A percentile compares a stretch with the other conserved stretches of the same genome.
These are phyloP conservation scores for Houttuynia cordata DNA, from an alignment of 164 flowering plant species.

Conservation along the genomic window DNA sequence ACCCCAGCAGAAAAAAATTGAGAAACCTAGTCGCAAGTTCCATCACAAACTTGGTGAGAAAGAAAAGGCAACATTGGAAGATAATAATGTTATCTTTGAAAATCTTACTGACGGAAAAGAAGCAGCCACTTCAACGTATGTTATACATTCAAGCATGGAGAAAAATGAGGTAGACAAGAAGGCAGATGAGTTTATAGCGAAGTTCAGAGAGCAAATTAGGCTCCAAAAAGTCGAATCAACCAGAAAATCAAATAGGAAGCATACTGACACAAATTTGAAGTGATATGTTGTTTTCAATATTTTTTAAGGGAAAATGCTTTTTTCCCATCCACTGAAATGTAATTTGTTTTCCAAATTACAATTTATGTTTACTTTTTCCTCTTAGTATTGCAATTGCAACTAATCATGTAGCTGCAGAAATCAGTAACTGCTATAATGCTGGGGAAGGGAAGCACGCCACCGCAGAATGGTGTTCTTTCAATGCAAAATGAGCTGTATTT, in stretches of 20 bases:
- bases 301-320: too few relatives aligned
- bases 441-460: too few relatives aligned
- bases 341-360: too few relatives aligned
- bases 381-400: too few relatives aligned
- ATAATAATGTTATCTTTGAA: constrained; percentile 18
- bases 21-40: constrained; percentile 12
- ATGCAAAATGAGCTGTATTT: too few relatives aligned
- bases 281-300: neutral
- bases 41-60: constrained; percentile 13
- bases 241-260: constrained; percentile 4
- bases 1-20: neutral
- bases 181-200: constrained; percentile 90
- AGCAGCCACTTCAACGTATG: constrained; percentile 3
- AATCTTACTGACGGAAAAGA: constrained; percentile 12
- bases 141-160: constrained; percentile 25
- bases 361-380: too few relatives aligned
- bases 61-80: constrained; percentile 19
- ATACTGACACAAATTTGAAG: neutral
- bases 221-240: constrained; percentile 63
- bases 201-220: constrained; percentile 89
- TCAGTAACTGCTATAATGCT: too few relatives aligned
- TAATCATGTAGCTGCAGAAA: too few relatives aligned
- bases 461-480: too few relatives aligned
- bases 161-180: constrained; percentile 59
- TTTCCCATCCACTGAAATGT: too few relatives aligned